Evolutionary conservation across 2,329 filamentous ascomycete species (phyloP).

Genomic region (Colletotrichum sp.): DNA sequence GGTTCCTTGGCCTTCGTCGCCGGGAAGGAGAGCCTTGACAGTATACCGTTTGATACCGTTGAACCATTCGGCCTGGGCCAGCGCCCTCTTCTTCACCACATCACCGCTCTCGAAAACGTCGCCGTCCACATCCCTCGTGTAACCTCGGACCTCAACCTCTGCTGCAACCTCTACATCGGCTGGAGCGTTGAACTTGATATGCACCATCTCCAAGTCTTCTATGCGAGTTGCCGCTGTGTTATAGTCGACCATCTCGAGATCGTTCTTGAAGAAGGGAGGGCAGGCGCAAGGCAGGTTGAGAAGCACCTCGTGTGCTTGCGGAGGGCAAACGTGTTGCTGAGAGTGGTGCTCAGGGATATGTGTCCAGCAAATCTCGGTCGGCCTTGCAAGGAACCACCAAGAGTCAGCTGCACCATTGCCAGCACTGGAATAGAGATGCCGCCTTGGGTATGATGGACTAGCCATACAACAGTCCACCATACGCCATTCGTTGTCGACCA

Average conservation of each 20-base stretch:
- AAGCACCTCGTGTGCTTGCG: constrained; percentile 83
- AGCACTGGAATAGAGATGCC: constrained; percentile 77
- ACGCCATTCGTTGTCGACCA: constrained; percentile 94
- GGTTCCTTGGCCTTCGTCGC: constrained; percentile 86
- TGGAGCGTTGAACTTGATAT: constrained; percentile 87
- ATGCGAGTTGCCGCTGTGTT: constrained; percentile 86
- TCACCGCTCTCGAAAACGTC: constrained; percentile 95
- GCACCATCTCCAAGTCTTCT: constrained; percentile 92
- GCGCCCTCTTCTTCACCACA: constrained; percentile 79
- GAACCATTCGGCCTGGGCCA: constrained; percentile 93
- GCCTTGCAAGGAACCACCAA: constrained; percentile 94
- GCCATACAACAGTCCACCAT: constrained; percentile 95
- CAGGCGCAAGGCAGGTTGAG: constrained; percentile 86
- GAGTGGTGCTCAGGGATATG: constrained; percentile 87
- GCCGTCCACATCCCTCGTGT: constrained; percentile 82
- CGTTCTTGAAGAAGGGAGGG: constrained; percentile 86
- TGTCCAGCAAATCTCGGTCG: constrained; percentile 91
- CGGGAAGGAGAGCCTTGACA: constrained; percentile 88
- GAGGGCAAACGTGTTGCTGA: constrained; percentile 92
- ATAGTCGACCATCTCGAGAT: constrained; percentile 82
- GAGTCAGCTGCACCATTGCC: constrained; percentile 75
- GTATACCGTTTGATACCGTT: constrained; percentile 88
- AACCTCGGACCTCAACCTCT: constrained; percentile 86
- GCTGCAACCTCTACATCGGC: constrained; percentile 90
- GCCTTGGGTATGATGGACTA: constrained; percentile 85